These are phyloP conservation scores for Xenoacremonium recifei DNA, from an alignment of 2,329 filamentous ascomycete genomes.

Conservation along the genomic window DNA sequence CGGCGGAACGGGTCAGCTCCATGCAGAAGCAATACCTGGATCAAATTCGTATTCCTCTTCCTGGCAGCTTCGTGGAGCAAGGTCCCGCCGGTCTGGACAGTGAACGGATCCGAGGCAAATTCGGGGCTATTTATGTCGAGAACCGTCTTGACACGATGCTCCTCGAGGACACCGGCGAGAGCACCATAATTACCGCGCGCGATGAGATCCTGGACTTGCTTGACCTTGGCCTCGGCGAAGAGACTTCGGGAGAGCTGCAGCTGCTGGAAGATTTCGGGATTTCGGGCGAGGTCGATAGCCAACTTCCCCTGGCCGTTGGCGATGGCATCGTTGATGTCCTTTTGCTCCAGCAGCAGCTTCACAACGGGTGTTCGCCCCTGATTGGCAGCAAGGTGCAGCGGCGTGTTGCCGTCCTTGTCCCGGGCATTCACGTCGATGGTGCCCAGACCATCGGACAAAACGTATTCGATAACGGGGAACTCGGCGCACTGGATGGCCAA, in stretches of 20 bases:
- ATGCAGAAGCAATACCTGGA: slow-evolving; percentile 86
- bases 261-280: slow-evolving; percentile 92
- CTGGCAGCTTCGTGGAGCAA: slow-evolving; percentile 90
- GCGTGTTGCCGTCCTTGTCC: slow-evolving; percentile 92
- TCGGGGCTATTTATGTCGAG: slow-evolving; percentile 92
- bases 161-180: slow-evolving; percentile 77
- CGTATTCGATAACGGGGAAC: slow-evolving; percentile 86
- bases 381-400: slow-evolving; percentile 81
- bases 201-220: slow-evolving; percentile 79
- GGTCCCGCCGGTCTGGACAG: slow-evolving; percentile 81
- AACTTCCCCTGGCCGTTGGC: slow-evolving; percentile 82
- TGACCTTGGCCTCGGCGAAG: slow-evolving; percentile 83
- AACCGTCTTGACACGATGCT: slow-evolving; percentile 79
- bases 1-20: slow-evolving; percentile 94
- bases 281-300: slow-evolving; percentile 84
- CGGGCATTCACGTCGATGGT: slow-evolving; percentile 81
- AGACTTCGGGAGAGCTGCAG: slow-evolving; percentile 87
- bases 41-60: slow-evolving; percentile 81
- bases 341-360: slow-evolving; percentile 76
- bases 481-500: slow-evolving; percentile 95
- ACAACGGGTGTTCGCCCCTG: slow-evolving; percentile 81
- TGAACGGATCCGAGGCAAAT: slow-evolving; percentile 76
- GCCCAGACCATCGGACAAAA: slow-evolving; percentile 71
- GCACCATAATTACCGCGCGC: slow-evolving; percentile 70
- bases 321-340: slow-evolving; percentile 83